Percentiles rank a stretch among this genome's conserved stretches.
These are phyloP conservation scores for Mycena indigotica DNA, from an alignment of 768 basidiomycete species.

Conservation along the genomic window DNA sequence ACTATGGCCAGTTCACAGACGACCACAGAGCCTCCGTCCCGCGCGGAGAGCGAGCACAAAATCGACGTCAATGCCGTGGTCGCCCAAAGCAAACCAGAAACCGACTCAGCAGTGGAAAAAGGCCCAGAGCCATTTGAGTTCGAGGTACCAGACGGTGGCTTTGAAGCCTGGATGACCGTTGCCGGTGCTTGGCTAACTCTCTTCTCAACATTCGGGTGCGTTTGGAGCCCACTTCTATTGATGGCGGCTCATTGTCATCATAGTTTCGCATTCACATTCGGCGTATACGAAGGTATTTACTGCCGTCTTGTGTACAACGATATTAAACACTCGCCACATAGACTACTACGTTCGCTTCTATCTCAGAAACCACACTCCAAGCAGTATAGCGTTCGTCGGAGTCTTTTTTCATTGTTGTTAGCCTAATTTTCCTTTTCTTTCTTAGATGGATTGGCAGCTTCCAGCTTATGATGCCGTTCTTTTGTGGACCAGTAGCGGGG, in stretches of 20 bases:
- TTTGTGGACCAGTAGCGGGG: not conserved
- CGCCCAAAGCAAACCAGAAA: not conserved
- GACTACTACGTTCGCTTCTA: conserved; percentile 5
- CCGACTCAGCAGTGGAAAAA: not conserved
- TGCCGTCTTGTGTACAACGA: not conserved
- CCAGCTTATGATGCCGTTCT: conserved; percentile 1
- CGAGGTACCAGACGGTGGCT: conserved; percentile 4
- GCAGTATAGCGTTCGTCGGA: conserved; percentile 1
- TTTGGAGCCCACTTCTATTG: not conserved
- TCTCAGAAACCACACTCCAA: not conserved
- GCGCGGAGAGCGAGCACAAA: too few relatives aligned
- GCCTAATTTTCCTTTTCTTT: not conserved
- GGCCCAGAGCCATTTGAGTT: not conserved
- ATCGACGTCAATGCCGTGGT: not conserved
- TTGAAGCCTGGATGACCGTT: conserved; percentile 1
- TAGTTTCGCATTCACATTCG: conserved; percentile 1
- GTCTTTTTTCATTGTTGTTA: not conserved
- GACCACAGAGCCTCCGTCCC: too few relatives aligned
- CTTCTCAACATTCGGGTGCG: conserved; percentile 29
- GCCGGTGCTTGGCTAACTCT: conserved; percentile 20
- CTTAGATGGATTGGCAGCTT: conserved; percentile 4
- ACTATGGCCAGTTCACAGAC: too few relatives aligned
- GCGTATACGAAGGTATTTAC: not conserved
- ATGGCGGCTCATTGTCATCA: not conserved
- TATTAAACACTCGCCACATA: not conserved